phyloP scores from a whole-genome alignment of 495 filamentous ascomycete species.

The Aspergillus cavernicola region DNA sequence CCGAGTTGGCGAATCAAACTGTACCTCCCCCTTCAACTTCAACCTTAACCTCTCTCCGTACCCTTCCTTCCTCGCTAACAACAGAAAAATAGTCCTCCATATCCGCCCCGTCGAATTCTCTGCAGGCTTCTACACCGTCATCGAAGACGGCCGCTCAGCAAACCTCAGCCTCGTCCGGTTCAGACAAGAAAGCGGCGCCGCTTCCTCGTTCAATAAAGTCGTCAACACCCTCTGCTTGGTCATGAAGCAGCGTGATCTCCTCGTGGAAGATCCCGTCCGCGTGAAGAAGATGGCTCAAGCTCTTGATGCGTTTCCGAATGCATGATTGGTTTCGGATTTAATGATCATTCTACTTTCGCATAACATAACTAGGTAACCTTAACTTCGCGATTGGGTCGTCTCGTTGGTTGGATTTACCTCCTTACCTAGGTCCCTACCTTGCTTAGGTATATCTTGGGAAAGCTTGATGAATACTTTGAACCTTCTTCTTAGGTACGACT shows the following conservation, averaged over 20 bases:
- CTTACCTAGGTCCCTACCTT: no score
- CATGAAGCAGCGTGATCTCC: constrained; percentile 54
- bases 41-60: neutral
- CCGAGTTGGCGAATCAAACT: constrained; percentile 67
- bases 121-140: constrained; percentile 76
- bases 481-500: no score
- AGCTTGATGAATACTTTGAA: no score
- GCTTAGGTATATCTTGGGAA: no score
- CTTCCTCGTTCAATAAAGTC: constrained; percentile 76
- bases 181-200: constrained; percentile 83
- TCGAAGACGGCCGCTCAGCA: constrained; percentile 67
- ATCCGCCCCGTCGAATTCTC: constrained; percentile 78
- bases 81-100: constrained; percentile 52
- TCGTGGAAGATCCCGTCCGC: constrained; percentile 62
- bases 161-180: constrained; percentile 76
- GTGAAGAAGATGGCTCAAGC: constrained; percentile 58
- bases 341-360: neutral
- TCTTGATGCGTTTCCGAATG: constrained; percentile 29
- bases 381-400: no score
- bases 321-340: neutral
- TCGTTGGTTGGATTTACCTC: no score
- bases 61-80: neutral
- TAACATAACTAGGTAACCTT: no score
- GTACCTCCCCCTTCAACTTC: constrained; percentile 39
- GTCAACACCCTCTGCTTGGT: constrained; percentile 66